These are phyloP conservation scores for Hygrophorus pudorinus DNA, from an alignment of 768 basidiomycete species.

Conservation along the genomic window DNA sequence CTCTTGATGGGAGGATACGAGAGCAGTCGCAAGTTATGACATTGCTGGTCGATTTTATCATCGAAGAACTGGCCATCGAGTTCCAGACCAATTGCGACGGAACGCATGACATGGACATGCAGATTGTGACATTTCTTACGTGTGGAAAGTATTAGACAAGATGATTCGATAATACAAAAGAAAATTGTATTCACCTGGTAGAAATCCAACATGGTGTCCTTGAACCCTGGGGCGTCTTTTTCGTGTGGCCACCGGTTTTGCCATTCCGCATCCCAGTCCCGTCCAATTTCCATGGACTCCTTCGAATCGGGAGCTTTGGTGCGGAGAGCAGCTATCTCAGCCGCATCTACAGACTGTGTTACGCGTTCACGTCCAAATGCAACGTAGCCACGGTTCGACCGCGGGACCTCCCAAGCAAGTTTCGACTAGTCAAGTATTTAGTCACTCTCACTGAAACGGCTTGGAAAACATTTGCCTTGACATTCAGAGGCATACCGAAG, in stretches of 20 bases:
- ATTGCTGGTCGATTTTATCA: constrained; percentile 61
- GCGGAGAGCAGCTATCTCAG: constrained; percentile 68
- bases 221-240: constrained; percentile 53
- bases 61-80: constrained; percentile 73
- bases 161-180: not conserved
- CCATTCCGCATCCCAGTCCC: constrained; percentile 71
- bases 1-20: constrained; percentile 74
- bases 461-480: constrained; percentile 36
- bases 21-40: constrained; percentile 71
- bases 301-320: constrained; percentile 71
- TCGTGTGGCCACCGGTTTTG: constrained; percentile 76
- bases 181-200: constrained; percentile 36
- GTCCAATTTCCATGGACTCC: constrained; percentile 84
- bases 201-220: constrained; percentile 64
- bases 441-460: not conserved
- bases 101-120: constrained; percentile 72
- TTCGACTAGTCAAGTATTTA: constrained; percentile 29
- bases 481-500: constrained; percentile 52
- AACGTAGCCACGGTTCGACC: constrained; percentile 81
- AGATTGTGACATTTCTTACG: constrained; percentile 65
- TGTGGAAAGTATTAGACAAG: constrained; percentile 9
- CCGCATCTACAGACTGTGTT: constrained; percentile 58
- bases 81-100: constrained; percentile 71
- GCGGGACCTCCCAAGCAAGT: constrained; percentile 78
- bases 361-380: constrained; percentile 74